These are phyloP conservation scores for Bruguiera gymnorhiza DNA, from an alignment of 345 rosid genomes.

Conservation along the genomic window DNA sequence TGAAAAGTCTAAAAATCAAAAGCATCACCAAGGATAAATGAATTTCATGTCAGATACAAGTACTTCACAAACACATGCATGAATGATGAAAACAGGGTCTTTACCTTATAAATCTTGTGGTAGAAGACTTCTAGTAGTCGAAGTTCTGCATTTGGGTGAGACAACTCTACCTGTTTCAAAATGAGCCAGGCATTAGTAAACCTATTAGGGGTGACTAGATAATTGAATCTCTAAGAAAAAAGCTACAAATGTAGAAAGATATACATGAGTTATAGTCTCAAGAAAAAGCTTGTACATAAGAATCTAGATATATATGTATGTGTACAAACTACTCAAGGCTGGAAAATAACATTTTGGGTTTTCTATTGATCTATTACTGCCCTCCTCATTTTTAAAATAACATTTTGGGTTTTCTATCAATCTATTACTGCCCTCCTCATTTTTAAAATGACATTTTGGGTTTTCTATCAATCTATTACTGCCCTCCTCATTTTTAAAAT, in stretches of 20 bases:
- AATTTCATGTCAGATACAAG: background rate
- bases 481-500: too few relatives aligned
- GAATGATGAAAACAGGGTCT: background rate
- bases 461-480: too few relatives aligned
- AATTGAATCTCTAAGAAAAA: background rate
- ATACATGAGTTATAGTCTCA: background rate
- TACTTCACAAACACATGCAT: background rate
- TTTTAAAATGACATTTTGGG: too few relatives aligned
- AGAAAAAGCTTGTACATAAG: background rate
- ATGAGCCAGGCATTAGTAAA: background rate
- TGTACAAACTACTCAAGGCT: background rate
- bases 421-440: too few relatives aligned
- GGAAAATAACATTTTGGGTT: background rate
- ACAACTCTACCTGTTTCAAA: slow-evolving; percentile 78
- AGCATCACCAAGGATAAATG: background rate
- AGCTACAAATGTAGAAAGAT: background rate
- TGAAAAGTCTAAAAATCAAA: background rate
- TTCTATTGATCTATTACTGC: too few relatives aligned
- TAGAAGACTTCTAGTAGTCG: slow-evolving; percentile 87
- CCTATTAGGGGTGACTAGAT: background rate
- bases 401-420: too few relatives aligned
- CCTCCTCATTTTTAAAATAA: too few relatives aligned
- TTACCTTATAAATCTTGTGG: slow-evolving; percentile 94
- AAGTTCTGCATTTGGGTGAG: slow-evolving; percentile 82
- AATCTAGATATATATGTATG: background rate